phyloP scores from a whole-genome alignment of 1,139 yeast species.

The Candida sanyaensis region DNA sequence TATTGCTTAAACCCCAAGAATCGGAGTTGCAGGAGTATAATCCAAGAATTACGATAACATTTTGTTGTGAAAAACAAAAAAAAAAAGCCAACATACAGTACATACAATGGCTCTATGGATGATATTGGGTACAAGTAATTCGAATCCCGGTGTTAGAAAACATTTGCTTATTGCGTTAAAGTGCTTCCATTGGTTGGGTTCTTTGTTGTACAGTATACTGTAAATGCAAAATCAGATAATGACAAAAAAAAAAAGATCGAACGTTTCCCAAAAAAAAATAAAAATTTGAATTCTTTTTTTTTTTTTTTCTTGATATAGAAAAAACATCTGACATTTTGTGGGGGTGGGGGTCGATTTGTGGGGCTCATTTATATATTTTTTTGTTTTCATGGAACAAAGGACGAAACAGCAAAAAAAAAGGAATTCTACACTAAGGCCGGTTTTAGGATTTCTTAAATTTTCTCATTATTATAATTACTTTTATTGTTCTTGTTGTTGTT shows the following conservation, averaged over 20 bases:
- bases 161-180: not conserved
- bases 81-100: no score
- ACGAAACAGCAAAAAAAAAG: not conserved
- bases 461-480: no score
- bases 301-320: not conserved
- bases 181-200: not conserved
- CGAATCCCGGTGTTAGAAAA: not conserved
- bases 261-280: not conserved
- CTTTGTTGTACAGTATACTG: no score
- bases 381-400: not conserved
- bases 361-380: not conserved
- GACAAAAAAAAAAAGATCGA: not conserved
- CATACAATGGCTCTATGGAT: no score
- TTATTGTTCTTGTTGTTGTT: no score
- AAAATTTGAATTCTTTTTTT: no score
- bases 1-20: not conserved
- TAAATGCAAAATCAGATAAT: no score
- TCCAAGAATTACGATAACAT: no score
- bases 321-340: constrained; percentile 3
- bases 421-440: no score
- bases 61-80: no score
- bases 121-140: not conserved
- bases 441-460: no score
- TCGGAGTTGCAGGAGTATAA: no score
- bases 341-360: constrained; percentile 4